Evolutionary conservation across 176 grass and related monocot species (phyloP).

Genomic region (Aegilops sharonensis): DNA sequence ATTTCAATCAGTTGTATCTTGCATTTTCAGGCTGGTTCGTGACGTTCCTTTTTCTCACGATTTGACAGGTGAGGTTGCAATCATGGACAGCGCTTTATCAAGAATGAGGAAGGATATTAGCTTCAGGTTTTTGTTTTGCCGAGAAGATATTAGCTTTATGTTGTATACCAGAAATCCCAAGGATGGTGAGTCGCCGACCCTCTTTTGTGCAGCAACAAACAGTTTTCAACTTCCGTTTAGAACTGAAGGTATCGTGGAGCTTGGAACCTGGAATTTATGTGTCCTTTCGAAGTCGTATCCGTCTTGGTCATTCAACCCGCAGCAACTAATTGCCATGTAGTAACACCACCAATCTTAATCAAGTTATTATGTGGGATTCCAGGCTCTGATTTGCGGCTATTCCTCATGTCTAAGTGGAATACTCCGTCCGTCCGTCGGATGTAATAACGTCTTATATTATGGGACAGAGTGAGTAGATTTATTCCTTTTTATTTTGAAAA

Average conservation of each 20-base stretch:
- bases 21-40: not conserved
- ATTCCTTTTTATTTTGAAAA: no score
- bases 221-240: not conserved
- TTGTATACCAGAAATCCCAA: conserved; percentile 31
- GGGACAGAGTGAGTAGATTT: no score
- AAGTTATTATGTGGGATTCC: not conserved
- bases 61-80: conserved; percentile 36
- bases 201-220: not conserved
- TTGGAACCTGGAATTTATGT: conserved; percentile 1
- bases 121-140: not conserved
- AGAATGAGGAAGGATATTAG: conserved; percentile 23
- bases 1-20: not conserved
- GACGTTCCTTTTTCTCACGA: not conserved
- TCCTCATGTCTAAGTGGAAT: no score
- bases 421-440: no score
- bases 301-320: conserved; percentile 3
- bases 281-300: not conserved
- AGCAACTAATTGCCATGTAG: conserved; percentile 5
- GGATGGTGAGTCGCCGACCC: conserved; percentile 30
- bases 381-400: not conserved
- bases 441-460: no score
- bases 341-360: conserved; percentile 8
- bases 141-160: conserved; percentile 9
- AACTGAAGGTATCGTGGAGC: conserved; percentile 3
- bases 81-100: conserved; percentile 13